Conservation (phyloP, 495 filamentous ascomycete species). For the Xylaria palmicola region DNA sequence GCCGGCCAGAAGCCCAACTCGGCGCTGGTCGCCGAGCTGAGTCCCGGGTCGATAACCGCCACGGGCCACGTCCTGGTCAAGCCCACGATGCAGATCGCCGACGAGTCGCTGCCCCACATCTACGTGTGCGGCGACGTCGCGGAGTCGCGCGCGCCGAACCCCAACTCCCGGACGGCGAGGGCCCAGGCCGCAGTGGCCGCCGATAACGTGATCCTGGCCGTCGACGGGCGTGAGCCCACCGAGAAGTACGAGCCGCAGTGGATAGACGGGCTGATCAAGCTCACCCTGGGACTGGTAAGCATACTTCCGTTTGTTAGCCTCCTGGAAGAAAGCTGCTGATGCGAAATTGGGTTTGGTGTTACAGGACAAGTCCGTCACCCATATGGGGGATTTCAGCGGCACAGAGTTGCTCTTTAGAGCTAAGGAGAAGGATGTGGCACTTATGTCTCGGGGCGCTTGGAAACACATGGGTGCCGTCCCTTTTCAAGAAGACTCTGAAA, state of each 20-base stretch:
- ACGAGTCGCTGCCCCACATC: constrained; percentile 47
- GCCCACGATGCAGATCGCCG: constrained; percentile 56
- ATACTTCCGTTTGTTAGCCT: background rate
- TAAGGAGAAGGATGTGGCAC: constrained; percentile 21
- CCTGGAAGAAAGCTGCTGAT: constrained; percentile 2
- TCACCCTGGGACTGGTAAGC: constrained; percentile 35
- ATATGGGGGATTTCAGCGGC: constrained; percentile 21
- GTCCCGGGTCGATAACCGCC: constrained; percentile 45
- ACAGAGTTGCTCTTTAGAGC: constrained; percentile 19
- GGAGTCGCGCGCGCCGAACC: constrained; percentile 52
- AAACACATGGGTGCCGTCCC: constrained; percentile 23
- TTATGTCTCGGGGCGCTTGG: constrained; percentile 25
- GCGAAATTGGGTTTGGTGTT: background rate
- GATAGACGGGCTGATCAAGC: constrained; percentile 30
- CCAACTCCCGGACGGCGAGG: constrained; percentile 53
- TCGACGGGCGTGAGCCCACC: constrained; percentile 29
- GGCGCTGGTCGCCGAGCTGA: constrained; percentile 40
- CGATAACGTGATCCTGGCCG: constrained; percentile 53
- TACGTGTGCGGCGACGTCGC: constrained; percentile 64
- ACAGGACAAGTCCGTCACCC: constrained; percentile 29
- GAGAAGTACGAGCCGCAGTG: constrained; percentile 33
- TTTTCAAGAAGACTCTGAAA: constrained; percentile 22
- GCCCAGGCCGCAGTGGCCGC: constrained; percentile 53
- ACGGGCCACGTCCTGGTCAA: constrained; percentile 53
- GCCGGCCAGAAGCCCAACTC: constrained; percentile 61